Conservation (phyloP, 148 eudicot genomes). For the Spergularia bocconei region DNA sequence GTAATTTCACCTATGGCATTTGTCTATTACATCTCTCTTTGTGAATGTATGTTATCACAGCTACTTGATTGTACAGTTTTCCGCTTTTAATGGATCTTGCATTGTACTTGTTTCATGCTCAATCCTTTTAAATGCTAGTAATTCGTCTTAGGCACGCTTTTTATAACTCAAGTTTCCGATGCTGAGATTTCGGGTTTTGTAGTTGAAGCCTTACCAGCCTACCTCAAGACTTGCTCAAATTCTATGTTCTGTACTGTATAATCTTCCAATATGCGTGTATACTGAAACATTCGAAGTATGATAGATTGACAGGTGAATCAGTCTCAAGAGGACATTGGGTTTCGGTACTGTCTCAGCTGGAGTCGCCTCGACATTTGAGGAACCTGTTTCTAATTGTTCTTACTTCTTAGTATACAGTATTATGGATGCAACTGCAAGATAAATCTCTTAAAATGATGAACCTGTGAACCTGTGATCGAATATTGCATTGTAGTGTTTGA, state of each 20-base stretch:
- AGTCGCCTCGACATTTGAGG: too few relatives aligned
- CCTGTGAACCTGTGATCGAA: background rate
- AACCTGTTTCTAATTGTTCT: too few relatives aligned
- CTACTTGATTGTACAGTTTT: slow-evolving; percentile 10
- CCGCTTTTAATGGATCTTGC: background rate
- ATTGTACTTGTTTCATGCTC: background rate
- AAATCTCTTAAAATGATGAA: background rate
- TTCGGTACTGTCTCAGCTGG: too few relatives aligned
- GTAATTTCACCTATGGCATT: background rate
- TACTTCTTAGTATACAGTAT: too few relatives aligned
- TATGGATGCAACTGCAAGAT: background rate
- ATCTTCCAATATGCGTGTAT: too few relatives aligned
- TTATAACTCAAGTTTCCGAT: background rate
- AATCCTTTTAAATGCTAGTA: background rate
- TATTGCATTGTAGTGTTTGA: background rate
- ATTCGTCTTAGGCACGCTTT: background rate
- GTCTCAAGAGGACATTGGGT: too few relatives aligned
- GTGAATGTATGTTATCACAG: slow-evolving; percentile 10
- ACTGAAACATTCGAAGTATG: too few relatives aligned
- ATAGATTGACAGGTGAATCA: too few relatives aligned
- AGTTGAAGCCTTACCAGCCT: background rate
- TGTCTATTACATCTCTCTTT: background rate
- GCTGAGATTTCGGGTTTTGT: background rate
- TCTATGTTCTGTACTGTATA: background rate
- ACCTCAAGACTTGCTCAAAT: background rate